Evolutionary conservation across 1,284 basidiomycete genomes (phyloP).

Genomic region (Thelephora terrestris): DNA sequence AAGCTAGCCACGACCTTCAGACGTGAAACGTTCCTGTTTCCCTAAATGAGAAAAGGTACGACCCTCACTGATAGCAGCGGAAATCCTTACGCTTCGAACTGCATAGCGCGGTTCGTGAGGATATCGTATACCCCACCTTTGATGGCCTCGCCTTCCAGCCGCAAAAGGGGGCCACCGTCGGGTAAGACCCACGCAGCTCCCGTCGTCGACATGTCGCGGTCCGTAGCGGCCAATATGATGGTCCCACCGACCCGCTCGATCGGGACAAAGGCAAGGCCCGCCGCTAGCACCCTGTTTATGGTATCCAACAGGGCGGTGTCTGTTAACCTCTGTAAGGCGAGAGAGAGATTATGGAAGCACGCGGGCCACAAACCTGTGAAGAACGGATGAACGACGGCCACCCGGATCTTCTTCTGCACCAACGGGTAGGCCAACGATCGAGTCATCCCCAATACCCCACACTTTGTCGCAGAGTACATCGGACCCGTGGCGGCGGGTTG

Average conservation of each 20-base stretch:
- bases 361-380: constrained; percentile 3
- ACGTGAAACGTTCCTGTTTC: no score
- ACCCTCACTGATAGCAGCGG: no score
- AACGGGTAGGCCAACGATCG: constrained; percentile 32
- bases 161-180: constrained; percentile 2
- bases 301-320: constrained; percentile 26
- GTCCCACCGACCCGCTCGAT: constrained; percentile 39
- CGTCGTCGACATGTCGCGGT: constrained; percentile 26
- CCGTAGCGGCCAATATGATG: constrained; percentile 40
- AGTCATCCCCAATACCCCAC: constrained; percentile 44
- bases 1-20: no score
- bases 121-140: constrained; percentile 3
- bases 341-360: constrained; percentile 11
- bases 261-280: constrained; percentile 41
- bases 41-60: no score
- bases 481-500: constrained; percentile 31
- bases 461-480: constrained; percentile 42
- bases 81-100: no score
- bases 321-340: constrained; percentile 35
- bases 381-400: constrained; percentile 40
- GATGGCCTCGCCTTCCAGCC: neutral
- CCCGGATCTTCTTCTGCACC: constrained; percentile 31
- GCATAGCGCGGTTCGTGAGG: neutral
- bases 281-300: constrained; percentile 16
- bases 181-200: constrained; percentile 6